Conservation (phyloP, 2,329 filamentous ascomycete species). For the Ceratocystis colombiana region DNA sequence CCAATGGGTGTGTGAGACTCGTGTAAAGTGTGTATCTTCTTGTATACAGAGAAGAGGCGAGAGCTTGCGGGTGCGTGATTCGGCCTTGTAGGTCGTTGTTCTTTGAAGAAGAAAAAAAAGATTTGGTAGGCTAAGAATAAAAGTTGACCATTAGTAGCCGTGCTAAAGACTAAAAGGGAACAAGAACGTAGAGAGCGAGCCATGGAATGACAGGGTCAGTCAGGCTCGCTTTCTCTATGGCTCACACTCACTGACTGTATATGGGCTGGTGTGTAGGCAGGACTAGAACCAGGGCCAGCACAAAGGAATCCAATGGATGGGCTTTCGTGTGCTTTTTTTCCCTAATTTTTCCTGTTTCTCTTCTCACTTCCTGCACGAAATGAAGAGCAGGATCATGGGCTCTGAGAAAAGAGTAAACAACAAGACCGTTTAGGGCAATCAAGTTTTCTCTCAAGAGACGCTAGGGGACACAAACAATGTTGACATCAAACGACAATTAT, state of each 20-base stretch:
- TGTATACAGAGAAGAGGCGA: background rate
- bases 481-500: background rate
- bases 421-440: constrained; percentile 2
- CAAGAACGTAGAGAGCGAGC: background rate
- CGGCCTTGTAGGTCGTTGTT: background rate
- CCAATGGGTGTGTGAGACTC: background rate
- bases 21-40: background rate
- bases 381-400: background rate
- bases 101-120: background rate
- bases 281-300: constrained; percentile 1
- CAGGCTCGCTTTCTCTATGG: too few relatives aligned
- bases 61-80: background rate
- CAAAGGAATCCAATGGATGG: background rate
- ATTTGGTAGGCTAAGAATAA: constrained; percentile 11
- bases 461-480: constrained; percentile 5
- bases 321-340: background rate
- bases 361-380: background rate
- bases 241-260: constrained; percentile 8
- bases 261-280: constrained; percentile 10
- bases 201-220: background rate
- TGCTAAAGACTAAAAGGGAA: constrained; percentile 13
- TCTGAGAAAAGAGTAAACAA: constrained; percentile 12
- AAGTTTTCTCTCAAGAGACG: constrained; percentile 8
- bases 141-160: constrained; percentile 7
- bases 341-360: background rate